phyloP scores from a whole-genome alignment of 441 rosid species.

The Populus hybrid region DNA sequence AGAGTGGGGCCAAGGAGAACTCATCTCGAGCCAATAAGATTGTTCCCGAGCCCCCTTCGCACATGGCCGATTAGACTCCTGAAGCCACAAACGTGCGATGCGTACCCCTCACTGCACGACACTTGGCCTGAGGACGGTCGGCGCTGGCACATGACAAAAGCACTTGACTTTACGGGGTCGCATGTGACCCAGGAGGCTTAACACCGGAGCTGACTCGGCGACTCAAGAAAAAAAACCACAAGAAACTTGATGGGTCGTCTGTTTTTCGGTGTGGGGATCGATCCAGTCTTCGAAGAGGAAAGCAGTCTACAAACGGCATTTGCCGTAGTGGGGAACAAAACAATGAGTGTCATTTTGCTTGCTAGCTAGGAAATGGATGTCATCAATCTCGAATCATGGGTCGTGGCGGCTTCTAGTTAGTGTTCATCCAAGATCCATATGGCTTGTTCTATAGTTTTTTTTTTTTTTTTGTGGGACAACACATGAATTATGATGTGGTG shows the following conservation, averaged over 20 bases:
- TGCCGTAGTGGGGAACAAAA: neutral
- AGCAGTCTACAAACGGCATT: slow-evolving; percentile 30
- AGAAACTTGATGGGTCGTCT: neutral
- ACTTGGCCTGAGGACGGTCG: slow-evolving; percentile 30
- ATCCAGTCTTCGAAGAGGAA: neutral
- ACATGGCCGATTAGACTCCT: slow-evolving; percentile 37
- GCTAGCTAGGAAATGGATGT: neutral
- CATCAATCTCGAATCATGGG: neutral
- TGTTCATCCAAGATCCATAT: neutral
- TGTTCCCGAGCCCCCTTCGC: slow-evolving; percentile 26
- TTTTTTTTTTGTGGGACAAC: neutral
- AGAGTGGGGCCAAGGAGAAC: neutral
- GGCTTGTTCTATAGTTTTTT: neutral
- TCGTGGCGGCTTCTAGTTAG: neutral
- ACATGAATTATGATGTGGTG: neutral
- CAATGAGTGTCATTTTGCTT: neutral
- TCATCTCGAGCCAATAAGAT: slow-evolving; percentile 16
- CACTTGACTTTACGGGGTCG: slow-evolving; percentile 1
- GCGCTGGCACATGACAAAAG: slow-evolving; percentile 32
- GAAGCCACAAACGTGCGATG: slow-evolving; percentile 14
- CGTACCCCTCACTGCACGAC: slow-evolving; percentile 29
- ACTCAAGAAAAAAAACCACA: neutral
- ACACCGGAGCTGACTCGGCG: neutral
- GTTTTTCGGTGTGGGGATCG: neutral
- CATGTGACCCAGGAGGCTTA: slow-evolving; percentile 29